Evolutionary conservation across 2,329 filamentous ascomycete genomes (phyloP).

Genomic region (Phoma sp.): DNA sequence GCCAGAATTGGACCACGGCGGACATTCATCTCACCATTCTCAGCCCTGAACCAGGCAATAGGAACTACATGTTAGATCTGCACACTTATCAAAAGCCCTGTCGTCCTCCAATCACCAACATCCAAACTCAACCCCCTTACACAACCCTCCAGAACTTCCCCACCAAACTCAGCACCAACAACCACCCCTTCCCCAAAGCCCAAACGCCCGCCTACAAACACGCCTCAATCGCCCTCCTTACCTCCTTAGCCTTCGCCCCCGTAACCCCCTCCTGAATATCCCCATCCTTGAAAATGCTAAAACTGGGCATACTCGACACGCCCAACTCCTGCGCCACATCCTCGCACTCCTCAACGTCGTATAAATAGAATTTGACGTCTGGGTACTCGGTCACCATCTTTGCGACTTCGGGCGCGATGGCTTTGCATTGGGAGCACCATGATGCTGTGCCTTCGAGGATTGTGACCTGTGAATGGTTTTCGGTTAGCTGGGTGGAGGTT

Average conservation of each 20-base stretch:
- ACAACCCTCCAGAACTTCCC: too few relatives aligned
- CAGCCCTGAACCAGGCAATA: too few relatives aligned
- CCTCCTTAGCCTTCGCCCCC: constrained; percentile 29
- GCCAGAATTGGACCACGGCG: too few relatives aligned
- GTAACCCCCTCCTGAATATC: constrained; percentile 37
- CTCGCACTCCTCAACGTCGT: constrained; percentile 41
- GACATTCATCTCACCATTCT: too few relatives aligned
- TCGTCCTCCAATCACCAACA: too few relatives aligned
- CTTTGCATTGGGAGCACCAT: constrained; percentile 40
- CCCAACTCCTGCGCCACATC: constrained; percentile 43
- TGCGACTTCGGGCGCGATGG: constrained; percentile 36
- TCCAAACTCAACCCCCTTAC: too few relatives aligned
- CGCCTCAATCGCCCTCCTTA: constrained; percentile 33
- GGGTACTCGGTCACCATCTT: constrained; percentile 35
- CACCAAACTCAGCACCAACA: too few relatives aligned
- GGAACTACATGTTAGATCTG: too few relatives aligned
- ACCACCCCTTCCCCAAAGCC: too few relatives aligned
- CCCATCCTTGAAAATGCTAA: constrained; percentile 41
- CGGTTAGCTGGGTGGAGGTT: too few relatives aligned
- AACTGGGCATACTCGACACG: constrained; percentile 36
- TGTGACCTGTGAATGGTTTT: constrained; percentile 32
- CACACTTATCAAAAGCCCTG: too few relatives aligned
- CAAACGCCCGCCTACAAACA: constrained; percentile 25
- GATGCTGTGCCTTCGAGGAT: constrained; percentile 42
- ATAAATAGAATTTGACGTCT: constrained; percentile 37